Evolutionary conservation across 2,329 filamentous ascomycete genomes (phyloP), one percentile per base, ranked within the genome.

Genomic region (Clonostachys chloroleuca): DNA sequence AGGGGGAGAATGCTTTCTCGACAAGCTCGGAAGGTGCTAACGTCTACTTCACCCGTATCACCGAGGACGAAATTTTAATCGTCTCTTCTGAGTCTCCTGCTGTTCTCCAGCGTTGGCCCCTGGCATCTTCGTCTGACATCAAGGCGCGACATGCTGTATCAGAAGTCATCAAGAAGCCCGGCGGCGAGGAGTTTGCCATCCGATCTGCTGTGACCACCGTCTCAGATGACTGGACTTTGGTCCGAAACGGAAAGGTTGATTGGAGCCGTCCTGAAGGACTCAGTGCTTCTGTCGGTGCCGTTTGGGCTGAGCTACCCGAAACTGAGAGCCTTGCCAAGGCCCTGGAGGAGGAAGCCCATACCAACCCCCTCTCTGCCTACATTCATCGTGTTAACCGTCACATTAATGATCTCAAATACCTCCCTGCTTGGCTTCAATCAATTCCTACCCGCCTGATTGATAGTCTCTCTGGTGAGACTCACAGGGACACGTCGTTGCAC

Each of bases 251-350:
- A 13, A 86, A 87, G 48, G 59, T 83, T 8, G 82, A 81, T 37
- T 99, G 94, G 94, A 79, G 79, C 41, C 83, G 94, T 20, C 81
- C 84, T 9, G 94, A 99, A 65, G 87, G 87, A 5, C 71, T 99
- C 45, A 84, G 86, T n/a, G 85, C 84, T 41, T 83, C 83, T n/a
- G 76, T 89, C 24, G 84, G 89, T 46, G 92, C 90, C 36, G 81
- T 82, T 12, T 96, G 89, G 79, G 87, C 86, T 1, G 88, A 92
- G 44, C 78, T 89, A 6, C 84, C 86, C 12, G 82, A 86, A 54
- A 79, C 80, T 14, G 87, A 92, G 60, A 78, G 83, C 45, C 73
- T 96, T 43, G 90, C 84, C 6, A 85, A 88, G 62, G 88, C 90
- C 33, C 74, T 97, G 8, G 87, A 95, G 54, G 81, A 88, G 20